These are phyloP conservation scores for Solanum medicagineum DNA, from an alignment of 257 asterid species.

Conservation along the genomic window DNA sequence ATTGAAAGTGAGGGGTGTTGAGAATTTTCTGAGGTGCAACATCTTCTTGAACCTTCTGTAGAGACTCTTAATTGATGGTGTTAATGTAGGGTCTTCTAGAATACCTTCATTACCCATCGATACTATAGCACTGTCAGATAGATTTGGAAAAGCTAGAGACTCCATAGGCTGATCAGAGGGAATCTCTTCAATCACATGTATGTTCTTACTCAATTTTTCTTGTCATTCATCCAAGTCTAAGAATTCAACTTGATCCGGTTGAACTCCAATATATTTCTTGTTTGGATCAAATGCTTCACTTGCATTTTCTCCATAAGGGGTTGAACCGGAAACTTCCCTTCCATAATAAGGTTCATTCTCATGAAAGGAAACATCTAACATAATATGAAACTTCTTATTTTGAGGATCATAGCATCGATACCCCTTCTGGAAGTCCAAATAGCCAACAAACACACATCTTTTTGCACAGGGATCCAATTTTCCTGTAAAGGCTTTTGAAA, in stretches of 20 bases:
- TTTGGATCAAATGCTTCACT: background rate
- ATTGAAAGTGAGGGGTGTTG: too few relatives aligned
- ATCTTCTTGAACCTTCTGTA: too few relatives aligned
- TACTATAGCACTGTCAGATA: background rate
- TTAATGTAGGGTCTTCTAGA: background rate
- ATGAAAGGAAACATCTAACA: background rate
- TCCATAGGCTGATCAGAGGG: background rate
- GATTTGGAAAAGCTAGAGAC: too few relatives aligned
- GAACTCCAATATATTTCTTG: background rate
- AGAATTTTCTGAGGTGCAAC: too few relatives aligned
- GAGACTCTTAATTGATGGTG: too few relatives aligned
- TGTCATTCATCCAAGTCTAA: background rate
- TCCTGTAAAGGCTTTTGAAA: too few relatives aligned
- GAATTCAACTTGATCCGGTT: background rate
- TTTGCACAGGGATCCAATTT: too few relatives aligned
- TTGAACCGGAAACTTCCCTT: background rate
- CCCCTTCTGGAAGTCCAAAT: background rate
- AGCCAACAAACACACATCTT: conserved; percentile 5
- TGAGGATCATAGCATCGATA: conserved; percentile 5
- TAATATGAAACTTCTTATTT: background rate
- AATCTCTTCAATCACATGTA: background rate
- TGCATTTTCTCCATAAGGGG: background rate
- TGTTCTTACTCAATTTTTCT: too few relatives aligned
- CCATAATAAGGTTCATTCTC: background rate
- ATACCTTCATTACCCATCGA: background rate